Evolutionary conservation across 2,329 filamentous ascomycete genomes (phyloP), one percentile per base, ranked within the genome.

Genomic region (Botryotinia calthae): DNA sequence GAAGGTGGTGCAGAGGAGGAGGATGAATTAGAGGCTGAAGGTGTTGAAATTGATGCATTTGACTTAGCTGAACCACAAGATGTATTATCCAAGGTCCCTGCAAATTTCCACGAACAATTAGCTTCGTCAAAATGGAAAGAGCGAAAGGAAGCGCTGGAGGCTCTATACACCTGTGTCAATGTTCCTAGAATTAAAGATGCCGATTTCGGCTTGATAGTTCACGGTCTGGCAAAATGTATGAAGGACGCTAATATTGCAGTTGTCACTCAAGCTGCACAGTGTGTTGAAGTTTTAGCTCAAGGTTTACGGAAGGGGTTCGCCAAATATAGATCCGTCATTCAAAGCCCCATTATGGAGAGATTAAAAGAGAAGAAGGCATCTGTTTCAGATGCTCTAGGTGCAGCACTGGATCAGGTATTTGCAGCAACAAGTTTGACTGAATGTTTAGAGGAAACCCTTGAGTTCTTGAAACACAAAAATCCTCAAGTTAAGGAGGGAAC

Each of bases 61-160:
- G 92, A 95, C 79, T 84, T 96, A 58, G 91, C 93, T 51, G 95
- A 97, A 80, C 93, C 95, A 0, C 91, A 98, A 74, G 94, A 99
- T 80, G 90, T 98, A 1, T 82, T 93, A 72, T 87, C 92, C 54
- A 96, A 95, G 78, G 86, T 98, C 4, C 92, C 95, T 0, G 89
- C 90, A 56, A 90, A 94, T 80, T 95, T 98, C 76, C 87, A 89
- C 76, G 96, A 99, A 34, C 90, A 92, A 73, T 84, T 99, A 44
- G 91, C 88, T 0, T 98, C 95, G 16, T 91, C 95, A 0, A 99
- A 99, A 81, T 99, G 96, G 96, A 99, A 99, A 81, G 97, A 99
- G 77, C 88, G 96, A 75, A 99, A 99, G 82, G 96, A 99, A 77
- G 93, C 93, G 0, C 86, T 98, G 4, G 96, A 99, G 74, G 93